phyloP scores from a whole-genome alignment of 148 eudicot genomes.

The Rheum nobile region DNA sequence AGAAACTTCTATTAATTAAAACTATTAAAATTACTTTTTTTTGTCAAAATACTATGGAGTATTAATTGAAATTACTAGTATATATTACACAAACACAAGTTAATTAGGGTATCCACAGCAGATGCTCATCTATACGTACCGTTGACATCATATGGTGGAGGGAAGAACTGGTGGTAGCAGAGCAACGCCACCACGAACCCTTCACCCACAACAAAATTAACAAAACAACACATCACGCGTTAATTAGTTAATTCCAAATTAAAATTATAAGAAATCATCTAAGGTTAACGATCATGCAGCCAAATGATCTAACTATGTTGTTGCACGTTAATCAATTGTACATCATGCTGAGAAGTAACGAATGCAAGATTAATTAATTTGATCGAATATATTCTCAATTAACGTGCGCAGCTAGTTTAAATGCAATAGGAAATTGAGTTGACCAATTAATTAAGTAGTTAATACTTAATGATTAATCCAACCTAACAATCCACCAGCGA shows the following conservation, averaged over 20 bases:
- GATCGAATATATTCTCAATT: neutral
- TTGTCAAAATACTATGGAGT: too few relatives aligned
- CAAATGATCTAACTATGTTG: too few relatives aligned
- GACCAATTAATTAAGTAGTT: neutral
- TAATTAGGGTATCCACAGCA: too few relatives aligned
- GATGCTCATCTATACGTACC: conserved; percentile 24
- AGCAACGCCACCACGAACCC: conserved; percentile 50
- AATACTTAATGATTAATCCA: neutral
- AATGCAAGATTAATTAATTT: conserved; percentile 15
- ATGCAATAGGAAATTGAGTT: neutral
- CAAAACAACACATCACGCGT: neutral
- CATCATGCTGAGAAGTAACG: conserved; percentile 49
- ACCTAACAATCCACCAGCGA: conserved; percentile 77
- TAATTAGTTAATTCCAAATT: neutral
- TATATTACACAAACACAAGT: too few relatives aligned
- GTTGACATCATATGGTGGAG: conserved; percentile 43
- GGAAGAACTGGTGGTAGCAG: conserved; percentile 84
- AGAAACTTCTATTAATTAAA: too few relatives aligned
- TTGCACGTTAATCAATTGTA: neutral
- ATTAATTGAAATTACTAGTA: too few relatives aligned
- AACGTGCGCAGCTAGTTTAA: neutral
- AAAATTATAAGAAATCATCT: neutral
- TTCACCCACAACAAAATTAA: conserved; percentile 11
- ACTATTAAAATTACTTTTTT: too few relatives aligned
- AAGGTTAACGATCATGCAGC: neutral